Evolutionary conservation across 2,329 filamentous ascomycete genomes (phyloP), one percentile per base, ranked within the genome.

Genomic region (Fusarium veterinarium): DNA sequence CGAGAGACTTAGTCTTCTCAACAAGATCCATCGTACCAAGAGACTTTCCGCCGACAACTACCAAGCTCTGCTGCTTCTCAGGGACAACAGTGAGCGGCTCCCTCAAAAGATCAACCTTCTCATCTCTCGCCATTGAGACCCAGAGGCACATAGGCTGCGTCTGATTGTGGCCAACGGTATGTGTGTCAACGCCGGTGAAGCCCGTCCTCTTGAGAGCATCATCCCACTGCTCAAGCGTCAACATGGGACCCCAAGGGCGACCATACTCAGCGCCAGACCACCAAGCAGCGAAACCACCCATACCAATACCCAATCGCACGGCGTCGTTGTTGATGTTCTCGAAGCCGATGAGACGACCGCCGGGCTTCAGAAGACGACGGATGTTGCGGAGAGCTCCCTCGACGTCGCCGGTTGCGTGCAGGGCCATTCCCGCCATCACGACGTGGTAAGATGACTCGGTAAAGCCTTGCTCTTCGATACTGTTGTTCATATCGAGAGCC

Each of bases 241-340:
- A n/a, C 8, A 53, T 52, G 13, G 69, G 69, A 2, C 61, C 62
- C 37, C 53, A 61, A 4, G 53, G 45, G 0, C 69, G 67, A 8
- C 69, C 69, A 4, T 72, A 49, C 4, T 60, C 64, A 3, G 41
- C 64, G 2, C 69, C 69, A 6, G 60, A 56, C 69, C 69, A 72
- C 67, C 69, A 71, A 6, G 57, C 69, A 3, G 64, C 58, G 3
- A 72, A 56, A 3, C 69, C 60, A 1, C 69, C 68, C 53, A 72
- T 68, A 0, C 60, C 49, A 0, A 63, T 51, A 3, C 48, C 48
- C 12, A 58, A 3, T 17, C 69, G 59, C 0, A 64, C 53, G 8
- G 58, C 59, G 0, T 63, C 56, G 4, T 57, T 53, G 25, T 61
- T 56, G 13, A 57, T 71, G 16, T 55, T 59, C 20, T 72, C 69